Evolutionary conservation across 1,139 yeast species (phyloP), one percentile per base, ranked within the genome.

Genomic region (Pichia sp.): DNA sequence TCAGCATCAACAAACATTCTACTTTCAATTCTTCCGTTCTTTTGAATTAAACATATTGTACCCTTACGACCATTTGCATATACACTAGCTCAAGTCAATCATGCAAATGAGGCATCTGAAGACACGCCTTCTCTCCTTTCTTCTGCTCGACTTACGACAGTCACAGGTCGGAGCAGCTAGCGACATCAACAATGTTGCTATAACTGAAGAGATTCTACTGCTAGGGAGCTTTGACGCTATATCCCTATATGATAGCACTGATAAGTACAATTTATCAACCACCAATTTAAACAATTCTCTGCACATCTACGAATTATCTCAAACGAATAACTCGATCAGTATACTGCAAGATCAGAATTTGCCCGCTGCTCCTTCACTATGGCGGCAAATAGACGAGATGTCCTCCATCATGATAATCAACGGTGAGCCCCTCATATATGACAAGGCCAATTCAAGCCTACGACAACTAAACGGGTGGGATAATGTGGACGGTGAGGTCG

Each of bases 161-260:
- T 39, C 19, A 21, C 41, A 39, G 41, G 37, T 42, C n/a, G 10
- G 16, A 18, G 43, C 34, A 22, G 34, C 42, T 12, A 26, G 5
- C 8, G 9, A 28, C n/a, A 10, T 18, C 5, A 16, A 25, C 3
- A 28, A 23, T 26, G 10, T 44, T 10, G 8, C 23, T 3, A n/a
- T 51, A 13, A 36, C 43, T 47, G 64, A 62, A 50, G 44, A 54
- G 13, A 69, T 88, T 47, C 83, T 85, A 5, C 60, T 87, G 18
- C 74, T 86, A 48, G 96, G 96, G 9, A 70, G 75, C 41, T 85
- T 80, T 60, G 78, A 80, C 54, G 82, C 85, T 16, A 65, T 85
- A 28, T 78, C 93, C 1, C 71, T 74, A 49, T 84, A 84, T 67
- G 63, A 73, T 37, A 82, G 76, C 59, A 62, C 67, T 30, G 87